These are phyloP conservation scores for Lippia alba DNA, from an alignment of 305 asterid genomes.

Conservation along the genomic window DNA sequence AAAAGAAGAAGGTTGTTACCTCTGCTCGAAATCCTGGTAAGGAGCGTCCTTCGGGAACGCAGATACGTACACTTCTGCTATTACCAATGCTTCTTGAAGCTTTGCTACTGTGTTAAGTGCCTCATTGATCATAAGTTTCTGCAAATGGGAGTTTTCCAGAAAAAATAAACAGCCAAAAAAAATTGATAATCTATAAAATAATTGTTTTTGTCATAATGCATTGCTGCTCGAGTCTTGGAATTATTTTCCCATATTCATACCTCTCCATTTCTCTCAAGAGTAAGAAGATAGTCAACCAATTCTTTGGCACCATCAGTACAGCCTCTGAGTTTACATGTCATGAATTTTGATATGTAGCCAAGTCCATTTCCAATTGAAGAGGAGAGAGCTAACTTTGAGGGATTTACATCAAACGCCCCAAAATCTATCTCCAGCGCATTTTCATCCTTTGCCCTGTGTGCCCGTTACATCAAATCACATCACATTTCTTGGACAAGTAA, in stretches of 20 bases:
- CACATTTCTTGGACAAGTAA: background rate
- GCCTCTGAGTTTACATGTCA: constrained; percentile 61
- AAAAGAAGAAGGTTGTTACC: constrained; percentile 40
- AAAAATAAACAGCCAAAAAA: background rate
- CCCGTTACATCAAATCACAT: background rate
- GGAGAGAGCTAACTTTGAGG: constrained; percentile 56
- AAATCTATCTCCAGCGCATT: constrained; percentile 79
- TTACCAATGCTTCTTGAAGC: constrained; percentile 64
- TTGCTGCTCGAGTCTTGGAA: background rate
- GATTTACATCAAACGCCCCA: constrained; percentile 62
- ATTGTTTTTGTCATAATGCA: background rate
- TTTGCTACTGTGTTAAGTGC: constrained; percentile 56
- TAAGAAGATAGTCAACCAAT: constrained; percentile 61
- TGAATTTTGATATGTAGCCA: constrained; percentile 59
- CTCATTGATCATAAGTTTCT: constrained; percentile 84
- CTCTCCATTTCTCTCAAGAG: constrained; percentile 76
- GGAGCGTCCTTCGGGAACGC: constrained; percentile 62
- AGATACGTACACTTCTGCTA: constrained; percentile 63
- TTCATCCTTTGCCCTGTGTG: constrained; percentile 75
- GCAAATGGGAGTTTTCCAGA: constrained; percentile 32
- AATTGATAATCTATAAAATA: background rate
- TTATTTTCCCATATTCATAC: constrained; percentile 38
- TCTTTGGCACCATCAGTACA: constrained; percentile 57
- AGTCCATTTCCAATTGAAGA: constrained; percentile 76
- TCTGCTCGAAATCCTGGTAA: constrained; percentile 62